phyloP scores from a whole-genome alignment of 306 rosid genomes.

The Biancaea sappan region DNA sequence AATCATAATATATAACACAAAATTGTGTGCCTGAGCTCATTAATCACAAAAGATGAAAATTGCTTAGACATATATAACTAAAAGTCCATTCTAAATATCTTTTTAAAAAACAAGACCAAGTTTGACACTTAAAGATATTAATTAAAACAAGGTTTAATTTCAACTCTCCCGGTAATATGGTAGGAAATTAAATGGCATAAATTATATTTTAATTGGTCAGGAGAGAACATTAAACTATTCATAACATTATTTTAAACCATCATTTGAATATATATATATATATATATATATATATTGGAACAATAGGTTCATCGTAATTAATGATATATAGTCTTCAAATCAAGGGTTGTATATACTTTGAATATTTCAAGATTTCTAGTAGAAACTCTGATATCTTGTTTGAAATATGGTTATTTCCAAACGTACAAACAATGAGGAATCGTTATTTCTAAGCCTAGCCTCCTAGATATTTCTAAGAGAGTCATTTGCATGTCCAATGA shows the following conservation, averaged over 20 bases:
- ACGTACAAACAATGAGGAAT: constrained; percentile 1
- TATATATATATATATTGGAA: too few relatives aligned
- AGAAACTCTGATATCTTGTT: not conserved
- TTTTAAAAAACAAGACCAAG: not conserved
- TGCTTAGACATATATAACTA: too few relatives aligned
- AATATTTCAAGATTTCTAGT: not conserved
- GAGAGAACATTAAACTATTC: not conserved
- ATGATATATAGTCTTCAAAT: not conserved
- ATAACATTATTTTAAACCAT: too few relatives aligned
- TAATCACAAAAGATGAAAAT: not conserved
- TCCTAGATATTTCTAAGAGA: not conserved
- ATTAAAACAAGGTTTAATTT: not conserved
- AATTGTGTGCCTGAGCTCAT: too few relatives aligned
- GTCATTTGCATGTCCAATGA: constrained; percentile 18
- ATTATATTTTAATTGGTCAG: not conserved
- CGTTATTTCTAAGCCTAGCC: not conserved
- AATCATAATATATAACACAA: too few relatives aligned
- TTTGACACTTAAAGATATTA: not conserved
- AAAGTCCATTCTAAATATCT: constrained; percentile 3
- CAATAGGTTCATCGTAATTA: not conserved
- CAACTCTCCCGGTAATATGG: not conserved
- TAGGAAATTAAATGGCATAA: constrained; percentile 4
- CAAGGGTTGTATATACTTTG: not conserved
- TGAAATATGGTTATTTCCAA: not conserved
- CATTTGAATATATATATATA: too few relatives aligned